Conservation (phyloP, 371 early-diverging fungal species). For the Mucor saturninus region DNA sequence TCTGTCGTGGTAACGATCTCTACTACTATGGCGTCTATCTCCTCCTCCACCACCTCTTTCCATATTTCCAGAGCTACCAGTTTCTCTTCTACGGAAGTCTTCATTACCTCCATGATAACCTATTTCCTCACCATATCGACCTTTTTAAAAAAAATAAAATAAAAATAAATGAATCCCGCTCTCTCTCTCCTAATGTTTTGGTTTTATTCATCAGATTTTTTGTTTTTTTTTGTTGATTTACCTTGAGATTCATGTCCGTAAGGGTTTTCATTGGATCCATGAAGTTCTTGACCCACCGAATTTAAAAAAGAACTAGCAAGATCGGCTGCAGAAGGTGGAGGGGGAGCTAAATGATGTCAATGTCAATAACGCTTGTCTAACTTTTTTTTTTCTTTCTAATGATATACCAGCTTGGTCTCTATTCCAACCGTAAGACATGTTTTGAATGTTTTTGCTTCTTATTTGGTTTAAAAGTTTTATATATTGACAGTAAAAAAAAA, state of each 20-base stretch:
- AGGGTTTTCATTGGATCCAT: constrained; percentile 26
- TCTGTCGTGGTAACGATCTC: constrained; percentile 54
- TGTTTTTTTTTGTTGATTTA: constrained; percentile 1
- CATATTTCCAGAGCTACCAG: constrained; percentile 18
- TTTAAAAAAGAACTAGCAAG: constrained; percentile 51
- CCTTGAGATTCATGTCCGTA: constrained; percentile 31
- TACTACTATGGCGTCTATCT: constrained; percentile 44
- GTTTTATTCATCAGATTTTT: background rate
- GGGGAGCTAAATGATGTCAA: constrained; percentile 8
- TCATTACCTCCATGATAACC: constrained; percentile 23
- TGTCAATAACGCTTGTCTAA: background rate
- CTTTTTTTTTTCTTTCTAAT: background rate
- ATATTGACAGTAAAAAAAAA: background rate
- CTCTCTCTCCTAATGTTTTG: background rate
- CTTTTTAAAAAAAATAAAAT: constrained; percentile 1
- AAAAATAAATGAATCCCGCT: too few species aligned
- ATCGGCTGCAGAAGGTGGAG: constrained; percentile 42
- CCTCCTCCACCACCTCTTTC: constrained; percentile 27
- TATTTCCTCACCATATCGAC: constrained; percentile 21
- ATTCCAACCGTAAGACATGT: constrained; percentile 36
- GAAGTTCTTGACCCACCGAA: constrained; percentile 52
- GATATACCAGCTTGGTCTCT: constrained; percentile 26
- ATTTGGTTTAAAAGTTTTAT: background rate
- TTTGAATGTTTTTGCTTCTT: constrained; percentile 2
- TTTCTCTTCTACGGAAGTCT: constrained; percentile 29